Base-by-base conservation (phyloP, 2,329 filamentous ascomycete genomes). In the Penicillium vulpinum region DNA sequence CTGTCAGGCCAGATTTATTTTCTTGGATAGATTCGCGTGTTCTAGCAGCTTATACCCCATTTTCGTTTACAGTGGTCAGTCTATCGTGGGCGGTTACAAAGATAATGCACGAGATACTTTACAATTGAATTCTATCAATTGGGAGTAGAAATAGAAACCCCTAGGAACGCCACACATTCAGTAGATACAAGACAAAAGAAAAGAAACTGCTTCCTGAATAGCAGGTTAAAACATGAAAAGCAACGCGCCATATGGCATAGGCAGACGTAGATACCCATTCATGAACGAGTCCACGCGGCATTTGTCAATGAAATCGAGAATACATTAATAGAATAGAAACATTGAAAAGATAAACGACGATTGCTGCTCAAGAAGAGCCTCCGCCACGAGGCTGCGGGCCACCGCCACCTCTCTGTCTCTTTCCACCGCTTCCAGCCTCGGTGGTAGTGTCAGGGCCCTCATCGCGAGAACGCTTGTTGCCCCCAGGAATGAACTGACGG, bases 381-480 rank as follows among this genome's bases (percentile, higher is more conserved):
- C 62, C 64, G 18, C 70, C 69, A 54, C 72, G 63, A 38, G 67
- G 49, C 29, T 74, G 70, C 21, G 73, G 70, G 16, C 73, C 73
- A 46, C 62, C 62, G 5, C 76, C 76, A 13, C 79, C 80, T 60
- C 80, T 69, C 61, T 79, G 77, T 61, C 80, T 73, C 68, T 82
- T 82, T 38, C 78, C 79, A 48, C 67, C 70, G 57, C 66, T 74
- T 44, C 69, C 74, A 40, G 58, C 67, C 50, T 75, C 78, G 39
- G 70, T 65, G 21, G 69, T 61, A 26, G 58, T 76, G 43, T 76
- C 74, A 11, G 67, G 62, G 5, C 75, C 77, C 54, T 85, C 83
- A 54, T 85, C 83, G 51, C 83, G 77, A 21, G 80, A 77, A 35
- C 83, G 76, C 71, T 85, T 85, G 63, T 80, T 82, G 22, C 82